phyloP scores from a whole-genome alignment of 352 stramenopile genomes.

The Phytophthora sojae region DNA sequence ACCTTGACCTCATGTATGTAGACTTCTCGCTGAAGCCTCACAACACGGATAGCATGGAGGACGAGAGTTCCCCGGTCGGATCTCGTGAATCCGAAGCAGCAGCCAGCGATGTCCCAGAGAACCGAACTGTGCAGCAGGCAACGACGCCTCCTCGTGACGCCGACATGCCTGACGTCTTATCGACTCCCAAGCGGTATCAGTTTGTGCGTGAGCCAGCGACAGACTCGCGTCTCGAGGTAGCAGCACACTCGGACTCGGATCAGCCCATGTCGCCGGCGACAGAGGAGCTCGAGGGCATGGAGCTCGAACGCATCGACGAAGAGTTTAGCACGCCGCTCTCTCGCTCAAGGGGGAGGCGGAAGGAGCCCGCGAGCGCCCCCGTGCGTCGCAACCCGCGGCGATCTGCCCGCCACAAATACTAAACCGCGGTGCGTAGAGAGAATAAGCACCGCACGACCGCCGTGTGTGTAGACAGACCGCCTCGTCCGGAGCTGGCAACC shows the following conservation, averaged over 20 bases:
- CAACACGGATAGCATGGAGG: slow-evolving; percentile 29
- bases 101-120: slow-evolving; percentile 24
- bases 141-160: slow-evolving; percentile 46
- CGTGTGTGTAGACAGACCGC: slow-evolving; percentile 12
- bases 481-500: slow-evolving; percentile 8
- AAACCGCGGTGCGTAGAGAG: slow-evolving; percentile 30
- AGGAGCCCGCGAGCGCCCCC: slow-evolving; percentile 64
- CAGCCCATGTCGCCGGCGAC: slow-evolving; percentile 58
- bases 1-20: slow-evolving; percentile 13
- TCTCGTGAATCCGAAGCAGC: slow-evolving; percentile 35
- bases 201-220: slow-evolving; percentile 77
- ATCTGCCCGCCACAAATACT: slow-evolving; percentile 74
- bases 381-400: slow-evolving; percentile 81
- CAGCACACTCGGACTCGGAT: slow-evolving; percentile 32
- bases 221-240: slow-evolving; percentile 60
- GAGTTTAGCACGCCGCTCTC: slow-evolving; percentile 82
- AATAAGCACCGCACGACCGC: slow-evolving; percentile 17
- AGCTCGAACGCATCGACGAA: slow-evolving; percentile 82
- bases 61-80: slow-evolving; percentile 25
- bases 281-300: slow-evolving; percentile 72
- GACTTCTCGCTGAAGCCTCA: slow-evolving; percentile 57
- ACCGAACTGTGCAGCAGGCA: slow-evolving; percentile 37
- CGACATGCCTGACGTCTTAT: slow-evolving; percentile 40
- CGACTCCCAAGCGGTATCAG: slow-evolving; percentile 80
- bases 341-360: slow-evolving; percentile 55